Conservation (phyloP, 2,329 filamentous ascomycete species). For the Fusarium paranaense region DNA sequence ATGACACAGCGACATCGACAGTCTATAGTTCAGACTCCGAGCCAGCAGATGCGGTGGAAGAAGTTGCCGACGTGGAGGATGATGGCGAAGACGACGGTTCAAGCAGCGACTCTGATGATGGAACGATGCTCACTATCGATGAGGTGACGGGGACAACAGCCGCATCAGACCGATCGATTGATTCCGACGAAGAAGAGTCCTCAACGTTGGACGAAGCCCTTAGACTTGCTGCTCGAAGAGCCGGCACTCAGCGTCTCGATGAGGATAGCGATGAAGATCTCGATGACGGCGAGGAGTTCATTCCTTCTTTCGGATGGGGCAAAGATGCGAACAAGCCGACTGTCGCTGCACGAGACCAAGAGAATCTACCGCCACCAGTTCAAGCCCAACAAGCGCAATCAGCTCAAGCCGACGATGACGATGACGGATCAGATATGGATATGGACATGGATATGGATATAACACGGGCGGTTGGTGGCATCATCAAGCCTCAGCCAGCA, state of each 20-base stretch:
- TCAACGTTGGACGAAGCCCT: slow-evolving; percentile 82
- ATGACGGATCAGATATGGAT: slow-evolving; percentile 50
- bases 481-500: slow-evolving; percentile 58
- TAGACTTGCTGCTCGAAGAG: slow-evolving; percentile 78
- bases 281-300: slow-evolving; percentile 74
- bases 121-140: slow-evolving; percentile 85
- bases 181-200: slow-evolving; percentile 76
- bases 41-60: slow-evolving; percentile 64
- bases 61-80: slow-evolving; percentile 65
- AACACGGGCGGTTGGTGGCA: slow-evolving; percentile 67
- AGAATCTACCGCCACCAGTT: slow-evolving; percentile 46
- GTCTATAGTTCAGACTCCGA: slow-evolving; percentile 78
- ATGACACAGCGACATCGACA: slow-evolving; percentile 79
- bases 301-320: slow-evolving; percentile 81
- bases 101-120: slow-evolving; percentile 75
- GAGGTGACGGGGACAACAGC: slow-evolving; percentile 78
- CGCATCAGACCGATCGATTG: slow-evolving; percentile 68
- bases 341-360: slow-evolving; percentile 54
- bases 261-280: slow-evolving; percentile 66
- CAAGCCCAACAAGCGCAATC: slow-evolving; percentile 19
- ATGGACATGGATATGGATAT: slow-evolving; percentile 68
- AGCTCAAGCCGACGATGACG: slow-evolving; percentile 40
- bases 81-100: slow-evolving; percentile 58
- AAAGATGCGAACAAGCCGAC: slow-evolving; percentile 62
- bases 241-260: slow-evolving; percentile 78